Percentiles rank a stretch among this genome's conserved stretches.
Conservation (phyloP, 2,329 filamentous ascomycete genomes). For the Epichloe gansuensis region DNA sequence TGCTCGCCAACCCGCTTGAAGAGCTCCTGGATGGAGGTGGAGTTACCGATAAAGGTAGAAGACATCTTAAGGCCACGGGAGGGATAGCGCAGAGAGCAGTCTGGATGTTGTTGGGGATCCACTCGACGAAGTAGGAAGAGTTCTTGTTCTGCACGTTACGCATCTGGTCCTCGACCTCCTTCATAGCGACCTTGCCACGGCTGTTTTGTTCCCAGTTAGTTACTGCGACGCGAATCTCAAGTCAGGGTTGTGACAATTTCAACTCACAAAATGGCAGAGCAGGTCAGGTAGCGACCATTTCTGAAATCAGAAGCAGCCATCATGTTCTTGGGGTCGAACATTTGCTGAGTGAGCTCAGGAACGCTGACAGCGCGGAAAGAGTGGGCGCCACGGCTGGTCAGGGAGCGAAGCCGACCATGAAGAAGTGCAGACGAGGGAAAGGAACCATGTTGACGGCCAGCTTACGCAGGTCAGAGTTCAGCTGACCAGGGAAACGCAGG, state of each 20-base stretch:
- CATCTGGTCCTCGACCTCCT: constrained; percentile 99
- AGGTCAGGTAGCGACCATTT: constrained; percentile 98
- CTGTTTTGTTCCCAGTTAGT: constrained; percentile 29
- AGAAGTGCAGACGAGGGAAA: constrained; percentile 99
- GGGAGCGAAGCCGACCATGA: constrained; percentile 99
- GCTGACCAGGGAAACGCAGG: constrained; percentile 97
- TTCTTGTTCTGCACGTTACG: constrained; percentile 99
- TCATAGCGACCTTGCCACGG: constrained; percentile 99
- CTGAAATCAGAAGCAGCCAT: constrained; percentile 99
- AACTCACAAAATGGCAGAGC: constrained; percentile 91
- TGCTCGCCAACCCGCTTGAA: constrained; percentile 99
- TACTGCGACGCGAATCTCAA: neutral
- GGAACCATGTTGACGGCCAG: constrained; percentile 99
- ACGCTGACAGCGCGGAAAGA: constrained; percentile 96
- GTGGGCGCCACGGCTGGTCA: constrained; percentile 73
- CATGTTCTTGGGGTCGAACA: constrained; percentile 99
- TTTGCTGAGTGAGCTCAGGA: constrained; percentile 97
- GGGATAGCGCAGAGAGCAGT: constrained; percentile 98
- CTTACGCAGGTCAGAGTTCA: constrained; percentile 99
- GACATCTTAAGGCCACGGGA: constrained; percentile 95
- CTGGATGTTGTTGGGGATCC: constrained; percentile 99
- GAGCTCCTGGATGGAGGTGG: constrained; percentile 97
- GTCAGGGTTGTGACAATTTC: neutral
- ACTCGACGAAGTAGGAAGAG: constrained; percentile 97
- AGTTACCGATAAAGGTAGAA: constrained; percentile 97